A percentile compares a stretch with the other conserved stretches of the same genome.
Conservation (phyloP, 1,284 basidiomycete genomes). For the Malassezia furfur region DNA sequence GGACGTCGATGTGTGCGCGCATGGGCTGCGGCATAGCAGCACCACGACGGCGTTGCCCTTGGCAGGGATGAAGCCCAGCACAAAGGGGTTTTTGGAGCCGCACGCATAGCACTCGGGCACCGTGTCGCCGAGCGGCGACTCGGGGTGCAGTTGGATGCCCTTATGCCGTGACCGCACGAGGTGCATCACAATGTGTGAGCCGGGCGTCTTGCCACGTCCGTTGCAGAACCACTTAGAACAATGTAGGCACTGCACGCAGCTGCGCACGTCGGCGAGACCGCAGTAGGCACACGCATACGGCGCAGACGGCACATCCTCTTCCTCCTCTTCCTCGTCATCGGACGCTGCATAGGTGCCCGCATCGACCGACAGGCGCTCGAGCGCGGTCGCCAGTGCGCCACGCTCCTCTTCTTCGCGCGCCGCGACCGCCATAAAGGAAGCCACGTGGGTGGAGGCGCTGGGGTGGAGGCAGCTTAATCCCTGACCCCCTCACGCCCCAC, state of each 20-base stretch:
- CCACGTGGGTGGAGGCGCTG: slow-evolving; percentile 9
- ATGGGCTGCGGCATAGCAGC: slow-evolving; percentile 96
- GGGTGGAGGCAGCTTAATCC: too few relatives aligned
- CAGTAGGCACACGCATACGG: slow-evolving; percentile 58
- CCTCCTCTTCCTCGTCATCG: neutral
- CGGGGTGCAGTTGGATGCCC: slow-evolving; percentile 90
- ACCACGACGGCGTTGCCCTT: slow-evolving; percentile 99
- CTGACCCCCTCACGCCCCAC: neutral
- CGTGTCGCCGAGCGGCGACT: slow-evolving; percentile 90
- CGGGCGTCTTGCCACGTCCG: slow-evolving; percentile 93
- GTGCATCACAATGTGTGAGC: slow-evolving; percentile 91
- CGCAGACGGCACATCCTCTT: neutral
- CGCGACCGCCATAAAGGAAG: slow-evolving; percentile 56
- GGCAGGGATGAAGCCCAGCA: slow-evolving; percentile 97
- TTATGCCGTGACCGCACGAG: slow-evolving; percentile 98
- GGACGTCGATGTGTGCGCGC: slow-evolving; percentile 73
- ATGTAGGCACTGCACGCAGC: slow-evolving; percentile 89
- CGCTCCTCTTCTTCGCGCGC: slow-evolving; percentile 53
- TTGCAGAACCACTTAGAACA: slow-evolving; percentile 98
- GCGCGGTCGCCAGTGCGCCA: slow-evolving; percentile 45
- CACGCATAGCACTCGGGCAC: slow-evolving; percentile 94
- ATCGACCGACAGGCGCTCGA: neutral
- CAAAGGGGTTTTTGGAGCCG: slow-evolving; percentile 98
- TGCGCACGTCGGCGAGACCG: slow-evolving; percentile 93
- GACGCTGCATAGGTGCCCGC: neutral